These are phyloP conservation scores for Lepidium campestre DNA, from an alignment of 441 rosid species.

Conservation along the genomic window DNA sequence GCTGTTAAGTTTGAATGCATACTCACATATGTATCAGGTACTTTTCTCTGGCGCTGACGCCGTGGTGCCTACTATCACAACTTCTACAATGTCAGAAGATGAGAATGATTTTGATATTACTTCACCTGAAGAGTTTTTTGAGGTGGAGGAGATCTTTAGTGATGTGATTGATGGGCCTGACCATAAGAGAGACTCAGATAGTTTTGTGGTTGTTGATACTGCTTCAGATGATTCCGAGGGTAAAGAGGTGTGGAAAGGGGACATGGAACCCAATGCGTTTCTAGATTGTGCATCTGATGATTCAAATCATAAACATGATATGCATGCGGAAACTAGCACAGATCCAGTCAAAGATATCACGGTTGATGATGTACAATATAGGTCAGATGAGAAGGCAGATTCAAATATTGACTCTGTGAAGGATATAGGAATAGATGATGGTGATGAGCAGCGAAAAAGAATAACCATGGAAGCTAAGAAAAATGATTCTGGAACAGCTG, in stretches of 20 bases:
- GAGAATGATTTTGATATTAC: slow-evolving; percentile 51
- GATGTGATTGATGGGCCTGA: slow-evolving; percentile 57
- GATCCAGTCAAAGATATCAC: slow-evolving; percentile 85
- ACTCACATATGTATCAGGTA: slow-evolving; percentile 79
- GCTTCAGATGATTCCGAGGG: slow-evolving; percentile 33
- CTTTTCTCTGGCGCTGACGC: slow-evolving; percentile 76
- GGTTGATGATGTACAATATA: slow-evolving; percentile 85
- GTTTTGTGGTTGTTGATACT: slow-evolving; percentile 31
- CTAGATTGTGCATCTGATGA: slow-evolving; percentile 71
- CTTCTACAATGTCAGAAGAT: slow-evolving; percentile 43
- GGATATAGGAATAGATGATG: slow-evolving; percentile 84
- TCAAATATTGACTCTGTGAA: slow-evolving; percentile 56
- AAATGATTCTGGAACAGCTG: slow-evolving; percentile 34
- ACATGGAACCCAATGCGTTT: slow-evolving; percentile 53
- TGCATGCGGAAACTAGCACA: slow-evolving; percentile 32
- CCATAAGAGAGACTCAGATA: slow-evolving; percentile 40
- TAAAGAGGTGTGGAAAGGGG: slow-evolving; percentile 65
- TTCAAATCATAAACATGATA: slow-evolving; percentile 42
- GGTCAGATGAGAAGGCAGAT: slow-evolving; percentile 42
- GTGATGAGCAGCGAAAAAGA: slow-evolving; percentile 36
- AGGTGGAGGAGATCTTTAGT: slow-evolving; percentile 93
- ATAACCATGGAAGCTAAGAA: slow-evolving; percentile 36
- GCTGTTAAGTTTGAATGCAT: slow-evolving; percentile 62
- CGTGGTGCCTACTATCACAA: slow-evolving; percentile 48
- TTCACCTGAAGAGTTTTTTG: slow-evolving; percentile 93